Evolutionary conservation across 169 alveolate genomes (phyloP), one percentile per base, ranked within the genome.

Genomic region (Plasmodium inui): DNA sequence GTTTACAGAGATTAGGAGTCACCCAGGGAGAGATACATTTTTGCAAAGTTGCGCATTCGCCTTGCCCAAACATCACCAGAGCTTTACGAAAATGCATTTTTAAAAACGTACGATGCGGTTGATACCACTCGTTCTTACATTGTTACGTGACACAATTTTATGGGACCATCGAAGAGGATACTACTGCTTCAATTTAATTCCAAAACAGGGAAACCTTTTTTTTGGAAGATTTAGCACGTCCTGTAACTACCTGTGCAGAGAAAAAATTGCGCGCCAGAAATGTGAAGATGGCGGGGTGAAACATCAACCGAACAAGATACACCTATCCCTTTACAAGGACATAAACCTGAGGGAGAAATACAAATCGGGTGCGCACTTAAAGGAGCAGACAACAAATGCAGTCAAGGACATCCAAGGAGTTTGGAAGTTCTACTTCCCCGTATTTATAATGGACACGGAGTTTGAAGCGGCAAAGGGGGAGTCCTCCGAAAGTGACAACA

Each of bases 381-480:
- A 86, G 67, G 86, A 86, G 22, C 74, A 76, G 41, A n/a, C 4
- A 53, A 72, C 50, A 89, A 41, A 79, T n/a, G 70, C 73, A 34
- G 28, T 73, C 6, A 91, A 91, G 57, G 95, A 91, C 70, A 91
- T 91, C 19, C 95, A 91, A 28, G 95, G 95, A 9, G 95, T 91
- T 30, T 91, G 95, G 95, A 91, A 91, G 61, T 91, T 91, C 50
- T 91, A 81, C 61, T 50, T 91, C 44, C 95, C 95, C 55, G 17
- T 82, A 28, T 81, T 32, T 91, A 61, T 91, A 82, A 80, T 81
- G 92, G 95, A 91, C 50, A 81, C 79, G 10, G 84, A 91, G 55
- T 91, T 80, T 72, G 92, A 82, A 81, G 78, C 30, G n/a, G 72
- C 88, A n/a, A 88, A 88, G 32, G 89, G 61, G 22, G 85, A 76